phyloP scores from a whole-genome alignment of 2,329 filamentous ascomycete species.

The Neoarthrinium moseri region DNA sequence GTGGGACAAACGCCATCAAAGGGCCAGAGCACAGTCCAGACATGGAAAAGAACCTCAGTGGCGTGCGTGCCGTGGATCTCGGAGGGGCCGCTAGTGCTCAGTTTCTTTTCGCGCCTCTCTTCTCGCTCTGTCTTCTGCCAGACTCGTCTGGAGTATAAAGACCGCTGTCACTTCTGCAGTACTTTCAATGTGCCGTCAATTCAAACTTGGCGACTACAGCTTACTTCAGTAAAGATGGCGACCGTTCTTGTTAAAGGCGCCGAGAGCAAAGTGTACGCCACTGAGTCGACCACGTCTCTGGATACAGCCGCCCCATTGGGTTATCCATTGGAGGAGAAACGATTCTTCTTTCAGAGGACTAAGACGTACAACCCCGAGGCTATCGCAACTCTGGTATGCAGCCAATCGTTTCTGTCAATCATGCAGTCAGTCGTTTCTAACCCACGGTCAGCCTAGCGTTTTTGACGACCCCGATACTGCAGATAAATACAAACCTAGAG shows the following conservation, averaged over 20 bases:
- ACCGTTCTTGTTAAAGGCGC: slow-evolving; percentile 16
- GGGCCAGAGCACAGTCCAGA: not conserved
- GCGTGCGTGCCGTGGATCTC: not conserved
- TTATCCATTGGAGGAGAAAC: slow-evolving; percentile 23
- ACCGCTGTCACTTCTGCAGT: not conserved
- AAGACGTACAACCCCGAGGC: slow-evolving; percentile 19
- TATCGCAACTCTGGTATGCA: slow-evolving; percentile 20
- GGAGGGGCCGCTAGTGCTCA: not conserved
- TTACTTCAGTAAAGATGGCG: slow-evolving; percentile 15
- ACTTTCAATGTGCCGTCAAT: not conserved
- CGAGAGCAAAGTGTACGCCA: slow-evolving; percentile 14
- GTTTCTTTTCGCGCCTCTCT: not conserved
- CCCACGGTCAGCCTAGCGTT: slow-evolving; percentile 36
- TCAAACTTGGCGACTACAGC: not conserved
- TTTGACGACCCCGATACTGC: slow-evolving; percentile 39
- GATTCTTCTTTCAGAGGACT: slow-evolving; percentile 28
- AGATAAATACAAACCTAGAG: slow-evolving; percentile 30
- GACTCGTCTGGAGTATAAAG: not conserved
- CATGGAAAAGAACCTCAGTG: not conserved
- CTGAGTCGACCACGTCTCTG: slow-evolving; percentile 17
- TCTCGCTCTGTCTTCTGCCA: not conserved
- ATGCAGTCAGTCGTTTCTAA: too few species aligned
- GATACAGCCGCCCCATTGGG: slow-evolving; percentile 21
- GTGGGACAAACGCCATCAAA: not conserved
- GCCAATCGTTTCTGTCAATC: too few species aligned